phyloP scores from a whole-genome alignment of 1,139 yeast species.

The Scheffersomyces stambukii region DNA sequence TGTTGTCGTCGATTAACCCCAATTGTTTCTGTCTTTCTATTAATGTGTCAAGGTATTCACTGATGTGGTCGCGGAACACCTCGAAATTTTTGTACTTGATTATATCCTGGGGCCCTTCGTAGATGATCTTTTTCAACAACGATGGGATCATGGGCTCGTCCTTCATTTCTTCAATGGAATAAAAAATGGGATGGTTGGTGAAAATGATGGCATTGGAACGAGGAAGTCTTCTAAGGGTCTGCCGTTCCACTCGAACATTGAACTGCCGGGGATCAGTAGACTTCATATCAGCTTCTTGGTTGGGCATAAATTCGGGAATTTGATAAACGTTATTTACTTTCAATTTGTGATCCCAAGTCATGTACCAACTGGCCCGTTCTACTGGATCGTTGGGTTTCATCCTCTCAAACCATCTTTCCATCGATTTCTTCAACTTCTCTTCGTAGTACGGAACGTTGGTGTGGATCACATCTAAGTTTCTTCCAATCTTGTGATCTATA shows the following conservation, averaged over 20 bases:
- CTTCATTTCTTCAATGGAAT: constrained; percentile 70
- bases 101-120: constrained; percentile 64
- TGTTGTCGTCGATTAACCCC: constrained; percentile 52
- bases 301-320: constrained; percentile 28
- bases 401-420: constrained; percentile 71
- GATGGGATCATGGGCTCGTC: constrained; percentile 76
- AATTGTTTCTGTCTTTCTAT: constrained; percentile 53
- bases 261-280: constrained; percentile 43
- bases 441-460: constrained; percentile 69
- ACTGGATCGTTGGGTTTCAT: constrained; percentile 59
- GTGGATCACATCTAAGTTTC: constrained; percentile 60
- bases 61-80: constrained; percentile 53
- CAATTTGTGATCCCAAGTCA: constrained; percentile 67
- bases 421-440: constrained; percentile 60
- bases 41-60: constrained; percentile 53
- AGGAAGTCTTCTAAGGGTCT: constrained; percentile 48
- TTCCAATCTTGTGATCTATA: constrained; percentile 55
- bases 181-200: constrained; percentile 66
- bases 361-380: constrained; percentile 73
- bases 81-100: constrained; percentile 60
- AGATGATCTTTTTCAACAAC: constrained; percentile 54
- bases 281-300: constrained; percentile 25
- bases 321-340: constrained; percentile 54
- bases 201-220: constrained; percentile 46
- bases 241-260: constrained; percentile 57